Evolutionary conservation across 1,284 basidiomycete genomes (phyloP).

Genomic region (Apiotrichum domesticum): DNA sequence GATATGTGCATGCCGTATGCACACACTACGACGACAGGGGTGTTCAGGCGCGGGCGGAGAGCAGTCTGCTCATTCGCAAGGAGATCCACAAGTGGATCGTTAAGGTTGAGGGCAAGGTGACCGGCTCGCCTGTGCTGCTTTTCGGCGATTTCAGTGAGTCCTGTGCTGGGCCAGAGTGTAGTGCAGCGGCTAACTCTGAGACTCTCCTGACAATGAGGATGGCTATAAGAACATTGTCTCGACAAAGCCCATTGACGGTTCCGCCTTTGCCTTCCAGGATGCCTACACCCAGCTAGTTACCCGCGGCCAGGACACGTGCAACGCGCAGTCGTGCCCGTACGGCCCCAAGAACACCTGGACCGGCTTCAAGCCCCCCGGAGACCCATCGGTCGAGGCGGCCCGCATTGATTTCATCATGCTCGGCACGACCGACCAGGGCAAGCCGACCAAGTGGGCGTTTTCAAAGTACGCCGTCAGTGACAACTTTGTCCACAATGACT

Average conservation of each 20-base stretch:
- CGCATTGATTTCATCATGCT: conserved; percentile 44
- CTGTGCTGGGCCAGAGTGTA: no score
- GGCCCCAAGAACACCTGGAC: conserved; percentile 36
- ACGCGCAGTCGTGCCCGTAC: conserved; percentile 26
- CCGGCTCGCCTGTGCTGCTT: conserved; percentile 25
- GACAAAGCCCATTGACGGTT: conserved; percentile 16
- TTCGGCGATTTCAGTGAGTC: conserved; percentile 44
- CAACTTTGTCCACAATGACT: conserved; percentile 35
- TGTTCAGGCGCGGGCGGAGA: conserved; percentile 28
- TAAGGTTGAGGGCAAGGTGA: conserved; percentile 14
- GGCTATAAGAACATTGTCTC: conserved; percentile 43
- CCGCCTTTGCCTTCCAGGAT: conserved; percentile 34
- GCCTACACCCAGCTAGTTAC: conserved; percentile 23
- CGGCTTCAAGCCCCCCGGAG: conserved; percentile 29
- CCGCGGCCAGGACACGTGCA: conserved; percentile 4
- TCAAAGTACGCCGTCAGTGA: conserved; percentile 34
- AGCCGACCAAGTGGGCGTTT: conserved; percentile 18
- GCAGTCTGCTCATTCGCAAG: conserved; percentile 36
- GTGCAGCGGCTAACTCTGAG: conserved; percentile 14
- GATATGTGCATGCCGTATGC: conserved; percentile 37
- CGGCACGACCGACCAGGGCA: conserved; percentile 10
- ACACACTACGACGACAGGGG: conserved; percentile 46
- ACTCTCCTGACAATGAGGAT: conserved; percentile 39
- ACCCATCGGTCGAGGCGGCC: conserved; percentile 4
- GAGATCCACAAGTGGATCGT: conserved; percentile 29